A percentile compares a stretch with the other conserved stretches of the same genome.
Evolutionary conservation across 2,329 filamentous ascomycete genomes (phyloP).

Genomic region (Pleomassaria siparia): DNA sequence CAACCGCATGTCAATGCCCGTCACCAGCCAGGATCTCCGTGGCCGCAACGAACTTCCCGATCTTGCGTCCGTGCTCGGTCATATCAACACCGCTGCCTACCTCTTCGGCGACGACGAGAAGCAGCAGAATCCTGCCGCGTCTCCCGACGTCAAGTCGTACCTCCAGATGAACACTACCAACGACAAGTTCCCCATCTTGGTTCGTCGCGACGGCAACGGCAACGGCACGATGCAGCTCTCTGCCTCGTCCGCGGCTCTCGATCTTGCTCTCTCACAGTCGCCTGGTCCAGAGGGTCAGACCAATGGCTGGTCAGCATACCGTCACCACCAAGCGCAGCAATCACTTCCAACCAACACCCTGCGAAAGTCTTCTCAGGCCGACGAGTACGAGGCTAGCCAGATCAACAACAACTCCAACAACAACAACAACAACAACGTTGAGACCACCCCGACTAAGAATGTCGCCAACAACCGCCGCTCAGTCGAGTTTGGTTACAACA

Average conservation of each 20-base stretch:
- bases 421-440: slow-evolving; percentile 42
- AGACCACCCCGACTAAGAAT: slow-evolving; percentile 46
- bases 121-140: slow-evolving; percentile 54
- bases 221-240: slow-evolving; percentile 66
- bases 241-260: slow-evolving; percentile 76
- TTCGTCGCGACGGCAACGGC: slow-evolving; percentile 62
- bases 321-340: slow-evolving; percentile 66
- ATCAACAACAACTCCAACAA: slow-evolving; percentile 36
- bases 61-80: slow-evolving; percentile 62
- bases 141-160: slow-evolving; percentile 68
- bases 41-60: slow-evolving; percentile 56
- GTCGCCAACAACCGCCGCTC: slow-evolving; percentile 48
- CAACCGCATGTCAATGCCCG: slow-evolving; percentile 93
- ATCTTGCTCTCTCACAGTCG: slow-evolving; percentile 72
- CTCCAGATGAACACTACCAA: slow-evolving; percentile 72
- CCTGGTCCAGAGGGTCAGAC: slow-evolving; percentile 59
- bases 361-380: slow-evolving; percentile 43
- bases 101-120: slow-evolving; percentile 71
- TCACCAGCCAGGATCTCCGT: slow-evolving; percentile 69
- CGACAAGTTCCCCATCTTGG: slow-evolving; percentile 84
- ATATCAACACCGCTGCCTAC: slow-evolving; percentile 82
- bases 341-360: slow-evolving; percentile 60
- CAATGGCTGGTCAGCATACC: slow-evolving; percentile 64
- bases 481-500: slow-evolving; percentile 48
- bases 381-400: slow-evolving; percentile 37